These are phyloP conservation scores for Rhizopogon roseolus DNA, from an alignment of 768 basidiomycete genomes.

Conservation along the genomic window DNA sequence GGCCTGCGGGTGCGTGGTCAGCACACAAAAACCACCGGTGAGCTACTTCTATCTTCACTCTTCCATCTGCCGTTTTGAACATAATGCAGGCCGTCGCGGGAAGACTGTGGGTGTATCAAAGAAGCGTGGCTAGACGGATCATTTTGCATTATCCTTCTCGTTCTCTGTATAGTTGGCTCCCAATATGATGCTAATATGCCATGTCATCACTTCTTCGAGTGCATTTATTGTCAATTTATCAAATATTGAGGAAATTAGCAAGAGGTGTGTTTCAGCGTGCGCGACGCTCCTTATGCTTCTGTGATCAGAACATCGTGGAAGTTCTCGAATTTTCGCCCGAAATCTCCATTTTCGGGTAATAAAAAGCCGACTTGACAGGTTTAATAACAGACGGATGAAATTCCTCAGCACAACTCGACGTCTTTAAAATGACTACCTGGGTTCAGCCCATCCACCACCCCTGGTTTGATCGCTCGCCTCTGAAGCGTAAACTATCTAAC, in stretches of 20 bases:
- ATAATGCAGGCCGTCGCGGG: conserved; percentile 73
- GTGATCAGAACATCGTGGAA: too few relatives aligned
- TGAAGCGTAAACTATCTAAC: conserved; percentile 34
- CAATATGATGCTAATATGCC: neutral
- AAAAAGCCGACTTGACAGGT: too few relatives aligned
- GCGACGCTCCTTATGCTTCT: too few relatives aligned
- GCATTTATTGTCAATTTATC: too few relatives aligned
- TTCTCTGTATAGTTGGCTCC: neutral
- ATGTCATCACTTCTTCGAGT: neutral
- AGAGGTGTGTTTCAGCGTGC: too few relatives aligned
- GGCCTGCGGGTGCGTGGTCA: conserved; percentile 96
- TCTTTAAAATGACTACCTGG: conserved; percentile 31
- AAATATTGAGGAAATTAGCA: too few relatives aligned
- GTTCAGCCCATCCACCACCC: conserved; percentile 34
- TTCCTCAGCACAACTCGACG: neutral
- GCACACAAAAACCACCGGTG: conserved; percentile 98
- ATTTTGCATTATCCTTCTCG: neutral
- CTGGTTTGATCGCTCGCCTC: conserved; percentile 35
- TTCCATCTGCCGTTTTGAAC: neutral
- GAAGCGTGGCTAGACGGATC: conserved; percentile 60
- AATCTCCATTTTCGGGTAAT: too few relatives aligned
- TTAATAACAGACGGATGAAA: too few relatives aligned
- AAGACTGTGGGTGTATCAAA: conserved; percentile 97
- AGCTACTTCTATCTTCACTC: conserved; percentile 14
- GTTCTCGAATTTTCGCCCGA: too few relatives aligned